Conservation (phyloP, 1,284 basidiomycete species). For the Flammula alnicola region DNA sequence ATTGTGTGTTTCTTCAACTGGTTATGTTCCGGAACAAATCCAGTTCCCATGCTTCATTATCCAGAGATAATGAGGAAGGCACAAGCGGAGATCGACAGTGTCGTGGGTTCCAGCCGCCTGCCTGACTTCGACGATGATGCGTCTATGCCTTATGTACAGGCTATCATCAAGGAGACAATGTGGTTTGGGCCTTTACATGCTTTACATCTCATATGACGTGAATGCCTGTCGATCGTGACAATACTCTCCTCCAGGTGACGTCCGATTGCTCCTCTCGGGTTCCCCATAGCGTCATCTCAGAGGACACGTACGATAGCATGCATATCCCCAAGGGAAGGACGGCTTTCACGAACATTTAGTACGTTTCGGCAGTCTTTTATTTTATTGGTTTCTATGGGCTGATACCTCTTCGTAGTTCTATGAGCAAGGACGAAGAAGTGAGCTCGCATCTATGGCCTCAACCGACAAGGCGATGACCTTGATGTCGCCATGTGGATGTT, state of each 20-base stretch:
- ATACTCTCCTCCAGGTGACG: conserved; percentile 37
- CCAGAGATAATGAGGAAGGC: conserved; percentile 45
- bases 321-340: conserved; percentile 48
- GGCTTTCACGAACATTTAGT: conserved; percentile 47
- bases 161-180: conserved; percentile 47
- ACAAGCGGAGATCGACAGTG: conserved; percentile 47
- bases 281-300: conserved; percentile 43
- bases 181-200: conserved; percentile 24
- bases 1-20: background rate
- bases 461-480: background rate
- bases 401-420: conserved; percentile 18
- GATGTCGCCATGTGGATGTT: conserved; percentile 25
- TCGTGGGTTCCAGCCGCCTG: conserved; percentile 46
- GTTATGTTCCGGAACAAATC: background rate
- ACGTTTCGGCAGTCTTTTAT: conserved; percentile 2
- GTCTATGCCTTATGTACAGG: conserved; percentile 44
- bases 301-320: conserved; percentile 45
- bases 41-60: conserved; percentile 40
- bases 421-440: conserved; percentile 27
- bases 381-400: conserved; percentile 7
- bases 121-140: conserved; percentile 41
- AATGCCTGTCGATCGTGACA: background rate
- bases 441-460: background rate
- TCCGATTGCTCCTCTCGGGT: conserved; percentile 45
- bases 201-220: background rate